Evolutionary conservation across 768 basidiomycete genomes (phyloP).

Genomic region (Amanita muscaria): DNA sequence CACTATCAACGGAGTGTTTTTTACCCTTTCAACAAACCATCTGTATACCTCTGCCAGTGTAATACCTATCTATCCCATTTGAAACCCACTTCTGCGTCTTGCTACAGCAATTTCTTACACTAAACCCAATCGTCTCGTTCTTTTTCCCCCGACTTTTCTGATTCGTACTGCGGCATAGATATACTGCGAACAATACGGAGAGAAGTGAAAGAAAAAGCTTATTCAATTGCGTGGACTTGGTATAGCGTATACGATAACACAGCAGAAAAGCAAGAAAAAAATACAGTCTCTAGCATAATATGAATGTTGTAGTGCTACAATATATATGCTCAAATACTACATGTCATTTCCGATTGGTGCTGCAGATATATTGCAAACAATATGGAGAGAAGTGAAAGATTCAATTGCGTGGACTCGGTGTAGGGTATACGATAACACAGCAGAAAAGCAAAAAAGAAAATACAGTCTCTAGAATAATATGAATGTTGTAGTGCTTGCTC

Average conservation of each 20-base stretch:
- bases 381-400: not conserved
- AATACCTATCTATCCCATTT: conserved; percentile 5
- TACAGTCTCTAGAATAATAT: not conserved
- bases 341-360: not conserved
- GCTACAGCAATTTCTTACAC: not conserved
- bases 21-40: not conserved
- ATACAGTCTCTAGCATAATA: not conserved
- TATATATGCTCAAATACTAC: not conserved
- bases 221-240: not conserved
- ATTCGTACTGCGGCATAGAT: not conserved
- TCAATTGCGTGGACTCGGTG: not conserved
- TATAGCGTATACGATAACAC: not conserved
- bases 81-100: not conserved
- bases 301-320: conserved; percentile 7
- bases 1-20: not conserved
- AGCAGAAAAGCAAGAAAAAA: not conserved
- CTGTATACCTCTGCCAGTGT: conserved; percentile 4
- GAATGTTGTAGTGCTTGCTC: conserved; percentile 5
- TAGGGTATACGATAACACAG: not conserved
- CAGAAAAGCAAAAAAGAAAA: not conserved
- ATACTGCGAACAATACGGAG: not conserved
- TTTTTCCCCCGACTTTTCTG: not conserved
- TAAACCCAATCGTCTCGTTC: not conserved
- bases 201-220: not conserved
- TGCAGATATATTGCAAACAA: not conserved